Evolutionary conservation across 108 stramenopile genomes (phyloP), one percentile per base, ranked within the genome.

Genomic region (Epithemia pelagica): DNA sequence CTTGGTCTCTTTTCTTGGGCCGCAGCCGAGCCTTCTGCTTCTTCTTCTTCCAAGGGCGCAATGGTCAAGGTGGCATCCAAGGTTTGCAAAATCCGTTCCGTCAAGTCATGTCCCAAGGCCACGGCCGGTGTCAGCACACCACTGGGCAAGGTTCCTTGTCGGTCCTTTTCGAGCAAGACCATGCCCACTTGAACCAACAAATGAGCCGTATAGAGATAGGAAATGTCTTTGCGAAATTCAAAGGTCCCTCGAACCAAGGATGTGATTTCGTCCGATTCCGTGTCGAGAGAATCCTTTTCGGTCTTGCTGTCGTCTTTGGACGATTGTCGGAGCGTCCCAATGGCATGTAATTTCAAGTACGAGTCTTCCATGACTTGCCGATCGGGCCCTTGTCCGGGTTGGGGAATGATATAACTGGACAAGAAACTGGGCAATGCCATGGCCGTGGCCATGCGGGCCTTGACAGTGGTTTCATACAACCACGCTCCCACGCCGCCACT

Each of bases 71-170:
- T 70, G 24, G 65, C 61, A 62, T 76, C 75, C 60, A 76, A 30
- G 22, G 64, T 37, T 32, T 70, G 64, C 24, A 70, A 22, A 57
- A 76, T 65, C 18, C 69, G 75, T 52, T 76, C 53, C 30, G 75
- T 76, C 54, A 76, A 56, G 29, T 66, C 69, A 52, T 68, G 61
- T 27, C 75, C 75, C 29, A 76, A 61, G 20, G 75, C 75, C 23
- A 67, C 21, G 22, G 75, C 75, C 7, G 75, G 75, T 52, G 75
- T 76, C n/a, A 64, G 26, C 32, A 73, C 63, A 25, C 75, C 75
- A 46, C 69, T 64, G 1, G 29, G 23, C 15, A 66, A 29, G 0
- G 30, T 63, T 10, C 37, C 37, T 15, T 46, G 5, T 5, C 10
- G 10, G 8, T 28, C 10, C 28, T 21, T 31, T 23, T 70, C 69